These are phyloP conservation scores for Vicia faba DNA, from an alignment of 306 rosid genomes.

Conservation along the genomic window DNA sequence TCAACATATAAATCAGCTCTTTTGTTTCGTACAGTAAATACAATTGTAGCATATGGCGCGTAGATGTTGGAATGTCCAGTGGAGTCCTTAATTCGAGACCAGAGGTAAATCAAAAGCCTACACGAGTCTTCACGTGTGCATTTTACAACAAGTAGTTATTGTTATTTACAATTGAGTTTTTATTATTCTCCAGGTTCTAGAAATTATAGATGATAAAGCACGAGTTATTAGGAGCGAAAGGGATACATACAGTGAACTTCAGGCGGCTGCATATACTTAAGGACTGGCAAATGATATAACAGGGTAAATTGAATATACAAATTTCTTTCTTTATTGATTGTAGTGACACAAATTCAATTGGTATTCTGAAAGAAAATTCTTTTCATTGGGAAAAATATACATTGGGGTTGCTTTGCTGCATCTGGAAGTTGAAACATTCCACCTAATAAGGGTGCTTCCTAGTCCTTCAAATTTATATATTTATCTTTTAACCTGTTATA, in stretches of 20 bases:
- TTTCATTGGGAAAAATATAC: not conserved
- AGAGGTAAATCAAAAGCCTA: constrained; percentile 59
- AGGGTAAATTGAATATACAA: constrained; percentile 46
- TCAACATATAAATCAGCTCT: constrained; percentile 18
- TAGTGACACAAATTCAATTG: constrained; percentile 22
- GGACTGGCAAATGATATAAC: constrained; percentile 29
- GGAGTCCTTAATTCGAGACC: constrained; percentile 94
- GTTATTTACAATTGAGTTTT: constrained; percentile 33
- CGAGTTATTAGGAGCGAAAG: constrained; percentile 74
- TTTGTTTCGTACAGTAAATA: constrained; percentile 66
- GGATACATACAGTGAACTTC: constrained; percentile 56
- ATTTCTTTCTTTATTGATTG: constrained; percentile 15
- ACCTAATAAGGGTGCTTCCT: not conserved
- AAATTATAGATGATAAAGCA: constrained; percentile 64
- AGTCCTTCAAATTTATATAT: not conserved
- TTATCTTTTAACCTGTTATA: not conserved
- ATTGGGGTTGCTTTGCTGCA: constrained; percentile 4
- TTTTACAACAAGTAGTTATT: not conserved
- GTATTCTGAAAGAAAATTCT: constrained; percentile 7
- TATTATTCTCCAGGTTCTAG: constrained; percentile 66
- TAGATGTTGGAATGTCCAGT: constrained; percentile 98
- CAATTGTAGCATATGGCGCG: constrained; percentile 93
- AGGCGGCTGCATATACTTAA: constrained; percentile 60
- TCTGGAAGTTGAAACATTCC: constrained; percentile 17
- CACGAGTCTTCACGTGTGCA: not conserved